phyloP scores from a whole-genome alignment of 2,329 filamentous ascomycete genomes.

The Colletotrichum sidae region DNA sequence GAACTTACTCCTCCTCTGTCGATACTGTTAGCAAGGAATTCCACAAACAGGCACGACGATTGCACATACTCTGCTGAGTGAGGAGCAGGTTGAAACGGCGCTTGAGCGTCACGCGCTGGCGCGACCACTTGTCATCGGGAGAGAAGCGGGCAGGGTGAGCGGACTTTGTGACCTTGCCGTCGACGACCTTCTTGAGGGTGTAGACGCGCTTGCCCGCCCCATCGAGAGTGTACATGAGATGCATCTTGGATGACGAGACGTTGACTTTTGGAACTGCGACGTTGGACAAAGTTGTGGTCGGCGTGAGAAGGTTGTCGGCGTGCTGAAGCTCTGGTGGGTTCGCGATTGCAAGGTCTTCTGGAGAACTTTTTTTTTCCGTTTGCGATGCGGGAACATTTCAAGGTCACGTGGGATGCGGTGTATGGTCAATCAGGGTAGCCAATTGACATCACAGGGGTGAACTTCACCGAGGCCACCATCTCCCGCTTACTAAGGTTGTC shows the following conservation, averaged over 20 bases:
- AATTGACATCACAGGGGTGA: not conserved
- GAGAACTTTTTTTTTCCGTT: conserved; percentile 28
- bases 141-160: conserved; percentile 97
- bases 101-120: conserved; percentile 95
- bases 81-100: conserved; percentile 90
- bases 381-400: conserved; percentile 12
- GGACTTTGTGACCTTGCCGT: conserved; percentile 90
- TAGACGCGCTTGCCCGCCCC: conserved; percentile 87
- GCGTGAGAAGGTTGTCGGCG: conserved; percentile 5
- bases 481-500: no score
- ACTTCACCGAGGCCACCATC: not conserved
- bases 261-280: conserved; percentile 1
- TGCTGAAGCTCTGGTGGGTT: conserved; percentile 1
- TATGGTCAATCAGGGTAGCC: not conserved
- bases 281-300: not conserved
- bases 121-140: conserved; percentile 98
- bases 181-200: conserved; percentile 93
- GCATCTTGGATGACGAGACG: conserved; percentile 22
- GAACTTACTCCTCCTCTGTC: conserved; percentile 12
- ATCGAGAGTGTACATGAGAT: conserved; percentile 80
- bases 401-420: conserved; percentile 8
- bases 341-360: not conserved
- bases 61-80: conserved; percentile 74
- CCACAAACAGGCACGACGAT: not conserved
- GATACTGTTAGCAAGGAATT: not conserved